Evolutionary conservation across 2,329 filamentous ascomycete species (phyloP), one percentile per base, ranked within the genome.

Genomic region (Penicillium polonicum): DNA sequence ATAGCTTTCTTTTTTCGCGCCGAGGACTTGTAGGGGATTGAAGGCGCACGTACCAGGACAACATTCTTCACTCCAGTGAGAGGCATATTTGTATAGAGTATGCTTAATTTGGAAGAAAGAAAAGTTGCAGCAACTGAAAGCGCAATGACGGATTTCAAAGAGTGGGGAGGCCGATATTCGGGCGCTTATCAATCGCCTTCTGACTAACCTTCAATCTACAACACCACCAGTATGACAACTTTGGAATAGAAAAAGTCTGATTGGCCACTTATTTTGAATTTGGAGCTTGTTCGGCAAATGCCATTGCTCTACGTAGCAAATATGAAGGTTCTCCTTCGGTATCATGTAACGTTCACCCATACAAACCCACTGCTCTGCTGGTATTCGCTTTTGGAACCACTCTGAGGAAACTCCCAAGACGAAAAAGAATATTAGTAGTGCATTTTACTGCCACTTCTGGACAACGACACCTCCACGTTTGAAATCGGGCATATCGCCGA

Each of bases 401-500:
- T 19, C 44, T 9, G 25, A 50, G 29, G 27, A 38, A 58, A 50
- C 2, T 36, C 29, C 41, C 29, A 25, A 52, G 52, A 41, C n/a
- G 13, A 15, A 23, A n/a, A 5, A 8, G n/a, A 43, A 23, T 15
- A 31, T 33, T 21, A 38, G 19, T 38, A 17, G n/a, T 45, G 25
- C 19, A 19, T 5, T 38, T 57, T 62, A 74, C 66, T 68, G 70
- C 78, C 78, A 82, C 64, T 80, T 81, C 68, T 82, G 79, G 19
- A 82, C 78, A 38, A 82, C 74, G 23, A 80, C 79, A 29, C 79
- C 79, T 50, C 79, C 79, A 25, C 79, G 72, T 67, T 80, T 81
- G 65, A 81, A 80, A 43, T 81, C 79, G 5, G 78, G 64, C 48
- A 82, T 65, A 19, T 81, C 79, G 2, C 76, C 79, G 27, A 82